A percentile compares a stretch with the other conserved stretches of the same genome.
Evolutionary conservation across 148 eudicot genomes (phyloP).

Genomic region (Drosera capensis): DNA sequence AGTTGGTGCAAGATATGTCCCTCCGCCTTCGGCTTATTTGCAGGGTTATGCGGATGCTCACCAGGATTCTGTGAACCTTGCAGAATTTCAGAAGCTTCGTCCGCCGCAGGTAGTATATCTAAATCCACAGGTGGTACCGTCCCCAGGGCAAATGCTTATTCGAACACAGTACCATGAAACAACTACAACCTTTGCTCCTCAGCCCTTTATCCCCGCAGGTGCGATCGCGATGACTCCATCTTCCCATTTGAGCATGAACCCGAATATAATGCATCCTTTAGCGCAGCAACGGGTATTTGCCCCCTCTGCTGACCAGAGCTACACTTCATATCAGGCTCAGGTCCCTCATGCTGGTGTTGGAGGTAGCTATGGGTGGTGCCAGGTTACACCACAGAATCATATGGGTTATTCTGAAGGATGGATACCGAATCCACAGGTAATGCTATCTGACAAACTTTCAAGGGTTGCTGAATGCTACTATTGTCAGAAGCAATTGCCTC

Average conservation of each 20-base stretch:
- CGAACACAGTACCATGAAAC: constrained; percentile 37
- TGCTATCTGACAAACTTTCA: constrained; percentile 18
- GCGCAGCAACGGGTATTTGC: constrained; percentile 39
- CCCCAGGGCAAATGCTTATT: constrained; percentile 38
- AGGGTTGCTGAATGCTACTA: constrained; percentile 38
- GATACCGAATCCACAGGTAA: constrained; percentile 35
- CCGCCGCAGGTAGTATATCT: constrained; percentile 49
- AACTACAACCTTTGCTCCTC: constrained; percentile 24
- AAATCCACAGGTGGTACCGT: constrained; percentile 29
- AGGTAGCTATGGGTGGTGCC: constrained; percentile 60
- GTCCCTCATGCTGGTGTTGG: constrained; percentile 20
- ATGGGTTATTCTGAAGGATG: constrained; percentile 33
- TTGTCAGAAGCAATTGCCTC: constrained; percentile 89
- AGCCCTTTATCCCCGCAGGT: constrained; percentile 36
- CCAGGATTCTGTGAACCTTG: constrained; percentile 30
- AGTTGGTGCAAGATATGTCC: constrained; percentile 23
- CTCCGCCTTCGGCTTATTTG: constrained; percentile 30
- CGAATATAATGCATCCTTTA: constrained; percentile 23
- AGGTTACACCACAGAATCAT: constrained; percentile 41
- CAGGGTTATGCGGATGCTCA: constrained; percentile 49
- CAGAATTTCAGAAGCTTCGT: constrained; percentile 35
- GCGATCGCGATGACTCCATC: constrained; percentile 52
- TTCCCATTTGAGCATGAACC: constrained; percentile 39
- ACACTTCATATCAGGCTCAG: constrained; percentile 40
- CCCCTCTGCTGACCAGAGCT: constrained; percentile 48